Evolutionary conservation across 1,139 yeast genomes (phyloP).

Genomic region (Geotrichum europaeum): DNA sequence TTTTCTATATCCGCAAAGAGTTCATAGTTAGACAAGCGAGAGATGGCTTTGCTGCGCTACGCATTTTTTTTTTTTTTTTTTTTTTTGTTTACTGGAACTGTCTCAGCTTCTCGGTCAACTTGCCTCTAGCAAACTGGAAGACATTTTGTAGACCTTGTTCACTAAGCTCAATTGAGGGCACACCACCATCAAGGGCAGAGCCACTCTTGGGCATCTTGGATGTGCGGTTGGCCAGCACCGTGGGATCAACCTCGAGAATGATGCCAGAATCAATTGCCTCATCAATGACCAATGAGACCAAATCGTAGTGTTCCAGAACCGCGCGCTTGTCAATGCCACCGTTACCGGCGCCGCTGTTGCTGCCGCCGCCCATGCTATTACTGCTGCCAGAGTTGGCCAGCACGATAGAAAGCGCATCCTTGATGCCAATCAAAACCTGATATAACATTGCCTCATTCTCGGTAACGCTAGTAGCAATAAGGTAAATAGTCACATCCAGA

Average conservation of each 20-base stretch:
- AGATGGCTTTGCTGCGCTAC: too few relatives aligned
- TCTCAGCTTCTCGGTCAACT: constrained; percentile 79
- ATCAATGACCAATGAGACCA: constrained; percentile 79
- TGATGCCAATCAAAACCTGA: constrained; percentile 69
- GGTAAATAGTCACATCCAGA: constrained; percentile 64
- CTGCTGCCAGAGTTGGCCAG: constrained; percentile 38
- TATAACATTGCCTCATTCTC: constrained; percentile 84
- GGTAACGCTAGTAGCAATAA: constrained; percentile 64
- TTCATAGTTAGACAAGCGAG: too few relatives aligned
- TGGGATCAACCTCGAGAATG: constrained; percentile 83
- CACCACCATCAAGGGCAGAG: constrained; percentile 47
- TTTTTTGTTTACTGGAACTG: constrained; percentile 40
- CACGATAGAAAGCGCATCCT: constrained; percentile 74
- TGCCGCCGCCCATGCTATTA: constrained; percentile 31
- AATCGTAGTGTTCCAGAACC: constrained; percentile 75
- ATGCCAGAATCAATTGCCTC: constrained; percentile 84
- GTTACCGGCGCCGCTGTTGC: background rate
- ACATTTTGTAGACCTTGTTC: constrained; percentile 88
- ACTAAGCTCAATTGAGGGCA: constrained; percentile 53
- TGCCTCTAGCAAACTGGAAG: constrained; percentile 82
- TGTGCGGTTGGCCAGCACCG: constrained; percentile 81
- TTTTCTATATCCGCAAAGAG: too few relatives aligned
- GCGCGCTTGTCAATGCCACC: constrained; percentile 68
- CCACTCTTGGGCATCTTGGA: constrained; percentile 73
- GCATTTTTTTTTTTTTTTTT: background rate